phyloP scores from a whole-genome alignment of 2,329 filamentous ascomycete species.

The Pseudogymnoascus sp. region DNA sequence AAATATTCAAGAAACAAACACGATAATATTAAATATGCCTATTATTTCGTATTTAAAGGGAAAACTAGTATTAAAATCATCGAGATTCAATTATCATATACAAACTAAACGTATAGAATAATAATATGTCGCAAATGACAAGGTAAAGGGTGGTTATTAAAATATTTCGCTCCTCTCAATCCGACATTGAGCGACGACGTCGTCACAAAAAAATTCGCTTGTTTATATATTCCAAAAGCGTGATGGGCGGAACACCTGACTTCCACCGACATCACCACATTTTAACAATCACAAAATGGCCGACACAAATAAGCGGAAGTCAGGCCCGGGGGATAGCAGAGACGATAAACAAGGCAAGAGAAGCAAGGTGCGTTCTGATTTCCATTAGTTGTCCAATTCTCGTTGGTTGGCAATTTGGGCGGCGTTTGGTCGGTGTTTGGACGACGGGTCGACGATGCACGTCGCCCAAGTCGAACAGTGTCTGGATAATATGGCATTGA shows the following conservation, averaged over 20 bases:
- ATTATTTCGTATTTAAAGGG: not conserved
- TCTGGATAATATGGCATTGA: not conserved
- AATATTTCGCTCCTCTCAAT: not conserved
- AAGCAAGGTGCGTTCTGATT: conserved; percentile 19
- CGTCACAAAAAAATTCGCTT: conserved; percentile 1
- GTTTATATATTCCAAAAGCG: not conserved
- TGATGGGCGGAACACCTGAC: conserved; percentile 1
- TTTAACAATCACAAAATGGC: conserved; percentile 15
- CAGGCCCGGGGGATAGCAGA: conserved; percentile 14
- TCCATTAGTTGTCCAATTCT: not conserved
- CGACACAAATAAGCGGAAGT: conserved; percentile 23
- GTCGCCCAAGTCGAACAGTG: not conserved
- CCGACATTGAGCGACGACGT: not conserved
- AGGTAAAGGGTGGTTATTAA: not conserved
- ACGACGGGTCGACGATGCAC: not conserved
- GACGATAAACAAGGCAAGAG: conserved; percentile 19
- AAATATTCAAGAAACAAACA: not conserved
- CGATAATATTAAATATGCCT: not conserved
- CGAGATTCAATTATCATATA: not conserved
- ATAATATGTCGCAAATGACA: not conserved
- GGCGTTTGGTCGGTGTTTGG: not conserved
- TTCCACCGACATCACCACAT: not conserved
- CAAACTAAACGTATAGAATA: not conserved
- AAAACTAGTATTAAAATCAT: not conserved
- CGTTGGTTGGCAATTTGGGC: not conserved